phyloP scores from a whole-genome alignment of 768 basidiomycete species.

The Pisolithus albus region DNA sequence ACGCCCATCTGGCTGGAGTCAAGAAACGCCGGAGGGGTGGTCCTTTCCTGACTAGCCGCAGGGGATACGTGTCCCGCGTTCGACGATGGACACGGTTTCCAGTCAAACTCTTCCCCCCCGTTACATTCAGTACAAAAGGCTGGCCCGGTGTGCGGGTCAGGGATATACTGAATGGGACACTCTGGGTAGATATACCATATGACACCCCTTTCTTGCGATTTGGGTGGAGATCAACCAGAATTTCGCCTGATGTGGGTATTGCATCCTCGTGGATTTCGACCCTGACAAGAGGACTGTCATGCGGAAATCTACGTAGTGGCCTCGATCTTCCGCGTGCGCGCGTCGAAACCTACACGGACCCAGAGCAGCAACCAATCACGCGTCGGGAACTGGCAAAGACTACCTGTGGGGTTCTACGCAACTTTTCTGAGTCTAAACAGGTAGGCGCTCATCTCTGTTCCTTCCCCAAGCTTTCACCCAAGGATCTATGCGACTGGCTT shows the following conservation, averaged over 20 bases:
- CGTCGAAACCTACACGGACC: constrained; percentile 6
- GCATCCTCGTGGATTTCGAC: not conserved
- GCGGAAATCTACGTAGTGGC: constrained; percentile 11
- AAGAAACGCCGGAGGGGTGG: constrained; percentile 12
- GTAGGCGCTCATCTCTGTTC: not conserved
- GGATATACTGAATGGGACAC: constrained; percentile 10
- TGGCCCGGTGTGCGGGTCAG: constrained; percentile 2
- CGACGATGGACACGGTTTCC: constrained; percentile 2
- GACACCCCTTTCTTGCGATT: constrained; percentile 10
- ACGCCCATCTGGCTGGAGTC: constrained; percentile 10
- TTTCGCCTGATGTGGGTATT: constrained; percentile 15
- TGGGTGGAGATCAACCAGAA: constrained; percentile 15
- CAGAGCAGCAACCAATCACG: constrained; percentile 8
- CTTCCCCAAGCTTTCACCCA: too few species aligned
- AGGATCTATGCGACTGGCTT: not conserved
- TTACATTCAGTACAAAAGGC: constrained; percentile 12
- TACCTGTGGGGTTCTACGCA: constrained; percentile 10
- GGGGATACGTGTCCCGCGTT: constrained; percentile 16
- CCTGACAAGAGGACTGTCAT: not conserved
- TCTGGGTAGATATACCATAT: constrained; percentile 11
- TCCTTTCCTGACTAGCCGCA: constrained; percentile 10
- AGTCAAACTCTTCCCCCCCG: constrained; percentile 3
- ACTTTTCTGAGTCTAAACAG: constrained; percentile 2
- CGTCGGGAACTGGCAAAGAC: constrained; percentile 16
- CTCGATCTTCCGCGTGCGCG: not conserved